Evolutionary conservation across 495 filamentous ascomycete genomes (phyloP).

Genomic region (Mycothermus thermophilus): DNA sequence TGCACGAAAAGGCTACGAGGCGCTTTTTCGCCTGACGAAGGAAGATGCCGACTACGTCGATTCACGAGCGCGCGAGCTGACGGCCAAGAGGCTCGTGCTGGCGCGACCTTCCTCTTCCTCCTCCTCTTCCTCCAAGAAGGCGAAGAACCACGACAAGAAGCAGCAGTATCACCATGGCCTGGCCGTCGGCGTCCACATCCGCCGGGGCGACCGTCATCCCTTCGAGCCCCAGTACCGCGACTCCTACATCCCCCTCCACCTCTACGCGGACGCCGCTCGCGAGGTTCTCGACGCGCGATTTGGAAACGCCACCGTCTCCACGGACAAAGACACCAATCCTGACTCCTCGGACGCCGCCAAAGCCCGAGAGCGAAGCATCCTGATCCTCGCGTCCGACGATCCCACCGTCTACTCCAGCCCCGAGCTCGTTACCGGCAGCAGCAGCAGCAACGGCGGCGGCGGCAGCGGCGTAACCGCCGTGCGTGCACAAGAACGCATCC

Average conservation of each 20-base stretch:
- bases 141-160: too few species aligned
- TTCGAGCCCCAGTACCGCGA: slow-evolving; percentile 50
- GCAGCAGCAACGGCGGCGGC: too few species aligned
- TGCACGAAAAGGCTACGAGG: slow-evolving; percentile 47
- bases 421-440: too few species aligned
- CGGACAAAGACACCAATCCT: slow-evolving; percentile 20
- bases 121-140: too few species aligned
- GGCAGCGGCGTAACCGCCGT: too few species aligned
- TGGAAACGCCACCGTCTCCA: slow-evolving; percentile 21
- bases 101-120: too few species aligned
- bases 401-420: slow-evolving; percentile 45
- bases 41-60: slow-evolving; percentile 44
- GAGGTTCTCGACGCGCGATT: slow-evolving; percentile 27
- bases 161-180: slow-evolving; percentile 25
- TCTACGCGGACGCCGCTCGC: slow-evolving; percentile 38
- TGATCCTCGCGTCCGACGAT: slow-evolving; percentile 59
- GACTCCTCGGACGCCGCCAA: slow-evolving; percentile 20
- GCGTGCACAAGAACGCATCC: slow-evolving; percentile 51
- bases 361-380: slow-evolving; percentile 26
- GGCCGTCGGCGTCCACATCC: slow-evolving; percentile 53
- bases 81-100: slow-evolving; percentile 26
- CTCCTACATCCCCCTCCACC: slow-evolving; percentile 53
- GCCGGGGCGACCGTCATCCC: slow-evolving; percentile 58
- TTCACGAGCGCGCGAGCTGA: slow-evolving; percentile 34
- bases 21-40: slow-evolving; percentile 45